These are phyloP conservation scores for Croton setiger DNA, from an alignment of 441 rosid genomes.

Conservation along the genomic window DNA sequence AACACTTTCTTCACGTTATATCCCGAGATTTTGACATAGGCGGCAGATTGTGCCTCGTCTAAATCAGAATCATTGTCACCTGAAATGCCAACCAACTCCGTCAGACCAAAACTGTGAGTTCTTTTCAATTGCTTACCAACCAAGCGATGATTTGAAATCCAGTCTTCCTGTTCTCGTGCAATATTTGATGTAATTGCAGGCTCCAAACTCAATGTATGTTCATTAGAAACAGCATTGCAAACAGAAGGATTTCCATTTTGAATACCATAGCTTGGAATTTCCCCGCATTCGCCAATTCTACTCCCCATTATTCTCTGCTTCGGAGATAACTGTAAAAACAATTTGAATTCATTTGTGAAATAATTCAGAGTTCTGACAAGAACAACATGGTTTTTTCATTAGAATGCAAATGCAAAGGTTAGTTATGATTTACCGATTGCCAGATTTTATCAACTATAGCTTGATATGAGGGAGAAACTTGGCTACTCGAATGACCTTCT, in stretches of 20 bases:
- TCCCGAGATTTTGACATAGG: neutral
- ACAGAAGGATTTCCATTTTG: neutral
- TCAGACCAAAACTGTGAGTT: constrained; percentile 9
- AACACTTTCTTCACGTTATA: constrained; percentile 10
- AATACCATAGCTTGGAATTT: too few species aligned
- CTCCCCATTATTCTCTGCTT: too few species aligned
- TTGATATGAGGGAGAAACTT: too few species aligned
- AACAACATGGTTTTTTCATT: too few species aligned
- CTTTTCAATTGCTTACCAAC: neutral
- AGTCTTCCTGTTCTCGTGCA: neutral
- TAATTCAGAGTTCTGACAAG: too few species aligned
- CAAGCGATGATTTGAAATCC: neutral
- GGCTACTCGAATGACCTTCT: too few species aligned
- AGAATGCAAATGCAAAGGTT: too few species aligned
- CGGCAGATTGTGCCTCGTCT: constrained; percentile 1
- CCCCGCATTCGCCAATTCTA: too few species aligned
- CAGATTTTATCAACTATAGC: too few species aligned
- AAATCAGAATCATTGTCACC: neutral
- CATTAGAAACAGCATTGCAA: neutral
- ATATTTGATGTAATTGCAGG: neutral
- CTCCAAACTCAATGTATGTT: neutral
- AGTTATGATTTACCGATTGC: too few species aligned
- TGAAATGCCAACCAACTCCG: constrained; percentile 9
- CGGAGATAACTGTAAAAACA: too few species aligned
- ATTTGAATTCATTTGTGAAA: too few species aligned